phyloP scores from a whole-genome alignment of 2,329 filamentous ascomycete genomes.

The Davidsoniella australis region DNA sequence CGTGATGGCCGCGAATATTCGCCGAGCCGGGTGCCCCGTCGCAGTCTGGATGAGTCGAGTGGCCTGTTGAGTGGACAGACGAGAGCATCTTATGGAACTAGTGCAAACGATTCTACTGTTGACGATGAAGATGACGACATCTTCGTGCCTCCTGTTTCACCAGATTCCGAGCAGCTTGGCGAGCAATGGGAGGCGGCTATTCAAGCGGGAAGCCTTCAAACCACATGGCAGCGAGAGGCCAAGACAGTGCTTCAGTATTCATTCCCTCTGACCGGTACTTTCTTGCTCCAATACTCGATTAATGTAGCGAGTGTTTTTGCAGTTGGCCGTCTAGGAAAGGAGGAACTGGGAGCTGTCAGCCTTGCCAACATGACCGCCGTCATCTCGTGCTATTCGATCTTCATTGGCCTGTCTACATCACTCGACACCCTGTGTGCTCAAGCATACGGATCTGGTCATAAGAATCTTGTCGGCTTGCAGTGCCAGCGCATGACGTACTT shows the following conservation, averaged over 20 bases:
- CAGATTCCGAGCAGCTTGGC: slow-evolving; percentile 41
- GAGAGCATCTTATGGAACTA: not conserved
- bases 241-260: slow-evolving; percentile 64
- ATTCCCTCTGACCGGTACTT: slow-evolving; percentile 53
- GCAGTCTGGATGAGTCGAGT: slow-evolving; percentile 6
- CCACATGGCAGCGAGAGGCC: slow-evolving; percentile 79
- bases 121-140: slow-evolving; percentile 5
- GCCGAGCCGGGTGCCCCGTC: slow-evolving; percentile 7
- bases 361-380: slow-evolving; percentile 57
- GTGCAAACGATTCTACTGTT: slow-evolving; percentile 16
- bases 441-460: slow-evolving; percentile 82
- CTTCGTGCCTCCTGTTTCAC: slow-evolving; percentile 16
- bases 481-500: slow-evolving; percentile 70
- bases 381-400: slow-evolving; percentile 61
- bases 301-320: slow-evolving; percentile 70
- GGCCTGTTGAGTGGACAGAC: not conserved
- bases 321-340: slow-evolving; percentile 56
- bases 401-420: slow-evolving; percentile 74
- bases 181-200: slow-evolving; percentile 78
- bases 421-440: slow-evolving; percentile 87
- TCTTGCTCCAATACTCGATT: slow-evolving; percentile 66
- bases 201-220: slow-evolving; percentile 61
- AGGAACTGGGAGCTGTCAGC: slow-evolving; percentile 30
- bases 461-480: slow-evolving; percentile 70
- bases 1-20: slow-evolving; percentile 11